Evolutionary conservation across 805 yeast genomes (phyloP).

Genomic region (Lipomyces yamanashiensis): DNA sequence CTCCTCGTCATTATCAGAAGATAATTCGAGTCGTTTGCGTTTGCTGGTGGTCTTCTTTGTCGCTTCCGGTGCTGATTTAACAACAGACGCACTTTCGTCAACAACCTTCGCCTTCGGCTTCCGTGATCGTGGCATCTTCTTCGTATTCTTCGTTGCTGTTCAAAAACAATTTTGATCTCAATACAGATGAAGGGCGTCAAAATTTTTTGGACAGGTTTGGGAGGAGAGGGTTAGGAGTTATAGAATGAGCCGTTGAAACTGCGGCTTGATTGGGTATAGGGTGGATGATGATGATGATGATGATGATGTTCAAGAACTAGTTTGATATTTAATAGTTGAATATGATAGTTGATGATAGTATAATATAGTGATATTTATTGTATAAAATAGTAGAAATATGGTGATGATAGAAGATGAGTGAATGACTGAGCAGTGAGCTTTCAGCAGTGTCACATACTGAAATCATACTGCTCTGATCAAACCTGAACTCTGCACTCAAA

Average conservation of each 20-base stretch:
- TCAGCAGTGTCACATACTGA: too few relatives aligned
- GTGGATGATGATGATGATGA: too few relatives aligned
- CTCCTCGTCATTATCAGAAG: constrained; percentile 19
- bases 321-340: too few relatives aligned
- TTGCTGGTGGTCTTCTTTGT: neutral
- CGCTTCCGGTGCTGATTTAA: neutral
- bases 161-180: neutral
- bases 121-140: constrained; percentile 4
- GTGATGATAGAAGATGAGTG: too few relatives aligned
- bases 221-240: neutral
- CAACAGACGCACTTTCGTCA: neutral
- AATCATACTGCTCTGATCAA: too few relatives aligned
- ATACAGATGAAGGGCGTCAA: neutral
- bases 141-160: too few relatives aligned
- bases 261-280: neutral
- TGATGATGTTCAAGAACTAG: too few relatives aligned
- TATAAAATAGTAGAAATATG: too few relatives aligned
- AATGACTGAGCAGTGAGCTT: too few relatives aligned
- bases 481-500: too few relatives aligned
- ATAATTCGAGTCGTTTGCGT: constrained; percentile 10
- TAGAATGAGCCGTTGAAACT: neutral
- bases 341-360: too few relatives aligned
- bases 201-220: neutral
- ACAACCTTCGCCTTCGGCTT: constrained; percentile 5
- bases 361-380: too few relatives aligned